Evolutionary conservation across 164 flowering plant species (phyloP), one percentile per base, ranked within the genome.

Genomic region (Berberis vulgaris): DNA sequence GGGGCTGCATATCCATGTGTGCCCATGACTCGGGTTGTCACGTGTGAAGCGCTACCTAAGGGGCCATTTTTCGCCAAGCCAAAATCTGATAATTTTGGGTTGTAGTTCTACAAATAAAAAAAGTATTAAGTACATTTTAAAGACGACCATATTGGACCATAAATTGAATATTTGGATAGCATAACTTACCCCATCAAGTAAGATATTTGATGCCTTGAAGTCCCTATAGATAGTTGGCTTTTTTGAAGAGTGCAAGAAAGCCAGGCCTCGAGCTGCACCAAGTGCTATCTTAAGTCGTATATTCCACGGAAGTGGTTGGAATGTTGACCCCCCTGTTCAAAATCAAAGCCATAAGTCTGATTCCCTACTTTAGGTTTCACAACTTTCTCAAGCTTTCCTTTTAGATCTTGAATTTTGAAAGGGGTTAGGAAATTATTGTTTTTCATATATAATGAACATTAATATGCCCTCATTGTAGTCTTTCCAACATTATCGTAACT

Each of bases 141-240:
- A 7, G n/a, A n/a, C 11, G 10, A 1, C 10, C 10, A 52, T 52
- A 3, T 52, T 12, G 1, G 12, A 52, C 10, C 54, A 7, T 52
- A 4, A 54, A 54, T 13, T 42, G 9, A 4, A 8, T 11, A 13
- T 41, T 62, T 52, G 26, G 54, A 1, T 63, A 42, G 40, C 52
- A 45, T 40, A 7, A 10, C 2, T 80, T 78, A 90, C 97, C 82
- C 84, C 82, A 68, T 91, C 97, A 3, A 91, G 88, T 57, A 91
- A 65, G 61, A 91, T 88, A 59, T 91, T 91, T 5, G 97, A 86
- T 4, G 97, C 84, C 72, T 91, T 91, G 76, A 91, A 85, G 69
- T 90, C 95, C 60, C 95, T 72, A 57, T 88, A 91, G 47, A 91
- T 91, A 7, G 88, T 78, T 72, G 82, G 74, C 67, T 76, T 83